A percentile compares a stretch with the other conserved stretches of the same genome.
Conservation (phyloP, 2,329 filamentous ascomycete genomes). For the Ascochyta lentis region DNA sequence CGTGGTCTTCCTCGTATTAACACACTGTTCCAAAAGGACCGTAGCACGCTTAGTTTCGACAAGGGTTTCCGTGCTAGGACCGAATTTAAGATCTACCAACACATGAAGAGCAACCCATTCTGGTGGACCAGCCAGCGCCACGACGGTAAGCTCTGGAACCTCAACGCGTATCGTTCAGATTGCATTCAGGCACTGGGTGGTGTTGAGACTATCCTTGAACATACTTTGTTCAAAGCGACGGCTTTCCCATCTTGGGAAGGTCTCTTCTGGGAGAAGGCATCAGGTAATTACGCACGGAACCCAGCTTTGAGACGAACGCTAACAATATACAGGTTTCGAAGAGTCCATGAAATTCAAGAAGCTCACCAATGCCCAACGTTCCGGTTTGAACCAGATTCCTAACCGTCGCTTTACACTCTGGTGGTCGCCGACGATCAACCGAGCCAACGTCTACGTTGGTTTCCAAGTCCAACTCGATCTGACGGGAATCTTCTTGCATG, state of each 20-base stretch:
- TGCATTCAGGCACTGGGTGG: conserved; percentile 95
- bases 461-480: conserved; percentile 98
- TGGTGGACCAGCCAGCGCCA: conserved; percentile 99
- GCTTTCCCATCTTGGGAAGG: conserved; percentile 98
- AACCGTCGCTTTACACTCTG: conserved; percentile 98
- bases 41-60: conserved; percentile 95
- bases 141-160: conserved; percentile 96
- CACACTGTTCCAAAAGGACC: conserved; percentile 97
- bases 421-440: conserved; percentile 92
- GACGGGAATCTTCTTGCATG: conserved; percentile 98
- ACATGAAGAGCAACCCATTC: conserved; percentile 99
- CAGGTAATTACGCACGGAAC: conserved; percentile 28
- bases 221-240: conserved; percentile 95
- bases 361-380: conserved; percentile 93
- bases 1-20: conserved; percentile 97
- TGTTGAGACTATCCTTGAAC: conserved; percentile 97
- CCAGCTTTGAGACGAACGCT: neutral
- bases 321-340: conserved; percentile 30
- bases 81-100: conserved; percentile 97
- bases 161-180: conserved; percentile 95
- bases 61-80: conserved; percentile 95
- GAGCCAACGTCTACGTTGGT: conserved; percentile 97
- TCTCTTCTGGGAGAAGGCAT: conserved; percentile 83
- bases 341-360: conserved; percentile 97
- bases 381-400: conserved; percentile 96